A percentile compares a stretch with the other conserved stretches of the same genome.
phyloP scores from a whole-genome alignment of 1,139 yeast genomes.

The Debaryomycetaceae sp. region DNA sequence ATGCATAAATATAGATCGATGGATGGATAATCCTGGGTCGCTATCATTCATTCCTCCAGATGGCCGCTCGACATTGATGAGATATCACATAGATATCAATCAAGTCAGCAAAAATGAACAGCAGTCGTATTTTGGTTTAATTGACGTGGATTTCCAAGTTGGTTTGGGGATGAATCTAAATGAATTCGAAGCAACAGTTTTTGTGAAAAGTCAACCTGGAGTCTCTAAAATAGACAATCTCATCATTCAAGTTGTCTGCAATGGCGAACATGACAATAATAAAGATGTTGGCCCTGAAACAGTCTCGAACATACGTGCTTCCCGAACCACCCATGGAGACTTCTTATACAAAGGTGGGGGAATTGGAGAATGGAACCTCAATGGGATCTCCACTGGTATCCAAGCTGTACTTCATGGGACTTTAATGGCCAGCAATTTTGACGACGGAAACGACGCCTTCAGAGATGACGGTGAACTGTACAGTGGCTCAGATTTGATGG shows the following conservation, averaged over 20 bases:
- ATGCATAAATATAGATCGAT: constrained; percentile 48
- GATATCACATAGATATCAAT: constrained; percentile 57
- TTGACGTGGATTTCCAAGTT: constrained; percentile 57
- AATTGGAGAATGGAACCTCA: constrained; percentile 69
- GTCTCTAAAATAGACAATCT: constrained; percentile 60
- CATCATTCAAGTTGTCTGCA: constrained; percentile 46
- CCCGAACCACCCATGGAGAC: constrained; percentile 72
- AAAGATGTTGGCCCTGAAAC: constrained; percentile 5
- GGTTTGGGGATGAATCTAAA: constrained; percentile 59
- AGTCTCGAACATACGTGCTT: constrained; percentile 39
- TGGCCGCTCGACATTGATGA: constrained; percentile 64
- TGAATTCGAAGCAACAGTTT: constrained; percentile 73
- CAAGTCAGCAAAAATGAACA: constrained; percentile 11
- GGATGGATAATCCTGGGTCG: constrained; percentile 37
- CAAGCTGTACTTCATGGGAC: constrained; percentile 67
- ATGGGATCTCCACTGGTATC: constrained; percentile 59
- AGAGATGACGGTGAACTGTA: constrained; percentile 1
- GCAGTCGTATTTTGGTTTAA: constrained; percentile 44
- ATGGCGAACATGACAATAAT: constrained; percentile 9
- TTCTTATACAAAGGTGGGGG: constrained; percentile 53
- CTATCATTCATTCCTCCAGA: constrained; percentile 86
- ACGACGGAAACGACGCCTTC: constrained; percentile 4
- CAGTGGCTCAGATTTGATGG: constrained; percentile 6
- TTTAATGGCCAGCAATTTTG: constrained; percentile 17
- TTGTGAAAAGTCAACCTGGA: constrained; percentile 45